phyloP scores from a whole-genome alignment of 1,139 yeast genomes.

The Candida freyschussii region DNA sequence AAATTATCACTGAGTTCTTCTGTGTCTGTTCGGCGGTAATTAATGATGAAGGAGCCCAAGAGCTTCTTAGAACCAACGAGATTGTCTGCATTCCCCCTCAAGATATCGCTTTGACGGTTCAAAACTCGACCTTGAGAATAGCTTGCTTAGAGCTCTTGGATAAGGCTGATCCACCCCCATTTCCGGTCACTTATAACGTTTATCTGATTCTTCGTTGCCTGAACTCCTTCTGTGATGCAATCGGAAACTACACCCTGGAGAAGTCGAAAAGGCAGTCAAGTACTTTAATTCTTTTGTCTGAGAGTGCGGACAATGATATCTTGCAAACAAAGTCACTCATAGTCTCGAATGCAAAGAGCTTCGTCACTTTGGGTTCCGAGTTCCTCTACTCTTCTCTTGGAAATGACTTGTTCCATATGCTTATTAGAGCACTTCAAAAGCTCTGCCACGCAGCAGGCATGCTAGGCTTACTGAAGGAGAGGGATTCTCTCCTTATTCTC shows the following conservation, averaged over 20 bases:
- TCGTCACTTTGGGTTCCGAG: slow-evolving; percentile 27
- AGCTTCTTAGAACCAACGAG: slow-evolving; percentile 32
- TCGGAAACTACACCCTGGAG: slow-evolving; percentile 50
- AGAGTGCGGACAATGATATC: slow-evolving; percentile 28
- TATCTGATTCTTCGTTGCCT: slow-evolving; percentile 55
- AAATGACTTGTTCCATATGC: slow-evolving; percentile 56
- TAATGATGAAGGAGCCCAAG: slow-evolving; percentile 31
- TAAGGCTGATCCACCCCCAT: slow-evolving; percentile 61
- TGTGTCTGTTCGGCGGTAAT: slow-evolving; percentile 38
- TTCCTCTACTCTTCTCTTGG: slow-evolving; percentile 66
- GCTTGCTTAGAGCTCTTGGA: slow-evolving; percentile 72
- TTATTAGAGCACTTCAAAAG: slow-evolving; percentile 71
- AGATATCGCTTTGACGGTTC: slow-evolving; percentile 27
- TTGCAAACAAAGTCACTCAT: slow-evolving; percentile 19
- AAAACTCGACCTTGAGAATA: slow-evolving; percentile 42
- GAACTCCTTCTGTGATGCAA: slow-evolving; percentile 60
- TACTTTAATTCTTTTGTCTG: slow-evolving; percentile 15
- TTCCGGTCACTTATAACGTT: slow-evolving; percentile 59
- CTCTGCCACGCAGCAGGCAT: slow-evolving; percentile 80
- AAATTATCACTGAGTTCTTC: slow-evolving; percentile 57
- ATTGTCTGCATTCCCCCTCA: slow-evolving; percentile 26
- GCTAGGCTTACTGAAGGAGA: slow-evolving; percentile 47
- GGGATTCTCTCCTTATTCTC: slow-evolving; percentile 57
- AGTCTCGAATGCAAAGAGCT: slow-evolving; percentile 18
- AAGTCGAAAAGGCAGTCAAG: slow-evolving; percentile 29